These are phyloP conservation scores for Hypoxylon sp. DNA, from an alignment of 2,329 filamentous ascomycete genomes.

Conservation along the genomic window DNA sequence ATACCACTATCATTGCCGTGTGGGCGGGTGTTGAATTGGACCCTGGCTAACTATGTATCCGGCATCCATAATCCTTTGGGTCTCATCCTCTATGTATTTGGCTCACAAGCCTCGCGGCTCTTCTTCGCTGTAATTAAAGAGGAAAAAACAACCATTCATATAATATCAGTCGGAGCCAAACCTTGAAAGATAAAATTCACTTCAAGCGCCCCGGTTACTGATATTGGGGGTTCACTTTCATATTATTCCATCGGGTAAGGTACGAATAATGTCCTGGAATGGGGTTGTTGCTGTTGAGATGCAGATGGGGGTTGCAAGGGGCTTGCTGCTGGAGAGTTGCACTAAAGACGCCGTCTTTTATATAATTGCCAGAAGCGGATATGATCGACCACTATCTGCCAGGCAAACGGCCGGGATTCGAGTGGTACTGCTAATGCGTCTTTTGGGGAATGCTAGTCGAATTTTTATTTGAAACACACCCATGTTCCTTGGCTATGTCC, in stretches of 20 bases:
- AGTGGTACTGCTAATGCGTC: slow-evolving; percentile 50
- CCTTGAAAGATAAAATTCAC: slow-evolving; percentile 13
- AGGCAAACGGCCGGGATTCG: slow-evolving; percentile 43
- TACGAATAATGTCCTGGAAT: slow-evolving; percentile 18
- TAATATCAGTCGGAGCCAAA: slow-evolving; percentile 26
- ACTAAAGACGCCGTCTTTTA: slow-evolving; percentile 48
- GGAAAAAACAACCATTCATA: slow-evolving; percentile 40
- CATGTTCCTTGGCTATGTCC: slow-evolving; percentile 49
- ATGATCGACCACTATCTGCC: slow-evolving; percentile 51
- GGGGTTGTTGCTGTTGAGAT: slow-evolving; percentile 27
- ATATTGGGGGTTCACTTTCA: slow-evolving; percentile 30
- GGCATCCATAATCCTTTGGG: slow-evolving; percentile 21
- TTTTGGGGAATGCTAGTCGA: slow-evolving; percentile 55
- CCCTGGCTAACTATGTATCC: slow-evolving; percentile 3
- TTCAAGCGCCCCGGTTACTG: slow-evolving; percentile 14
- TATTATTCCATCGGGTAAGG: slow-evolving; percentile 30
- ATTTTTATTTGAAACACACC: slow-evolving; percentile 55
- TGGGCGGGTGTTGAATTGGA: slow-evolving; percentile 30
- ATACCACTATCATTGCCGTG: slow-evolving; percentile 42
- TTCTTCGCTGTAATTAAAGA: slow-evolving; percentile 54
- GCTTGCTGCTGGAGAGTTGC: slow-evolving; percentile 39
- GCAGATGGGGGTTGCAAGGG: slow-evolving; percentile 43
- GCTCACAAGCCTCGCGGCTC: slow-evolving; percentile 51
- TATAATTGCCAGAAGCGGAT: slow-evolving; percentile 46
- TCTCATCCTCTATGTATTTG: slow-evolving; percentile 15